Conservation (phyloP, 345 rosid genomes). For the Camelina neglecta region DNA sequence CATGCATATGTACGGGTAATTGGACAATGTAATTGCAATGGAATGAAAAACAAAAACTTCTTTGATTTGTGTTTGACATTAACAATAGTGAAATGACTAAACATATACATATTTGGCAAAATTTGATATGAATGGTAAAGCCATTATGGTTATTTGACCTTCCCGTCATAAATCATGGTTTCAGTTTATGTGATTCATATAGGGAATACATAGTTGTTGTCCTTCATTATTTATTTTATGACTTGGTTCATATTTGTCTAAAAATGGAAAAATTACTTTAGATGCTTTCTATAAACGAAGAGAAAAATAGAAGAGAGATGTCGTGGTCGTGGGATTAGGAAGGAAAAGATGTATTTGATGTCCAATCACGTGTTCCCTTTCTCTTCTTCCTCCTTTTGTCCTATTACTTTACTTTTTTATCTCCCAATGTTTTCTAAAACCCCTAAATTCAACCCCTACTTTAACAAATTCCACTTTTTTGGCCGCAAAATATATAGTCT, state of each 20-base stretch:
- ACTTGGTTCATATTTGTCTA: slow-evolving; percentile 22
- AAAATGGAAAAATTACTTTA: slow-evolving; percentile 24
- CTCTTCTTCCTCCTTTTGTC: slow-evolving; percentile 40
- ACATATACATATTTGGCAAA: background rate
- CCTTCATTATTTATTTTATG: slow-evolving; percentile 2
- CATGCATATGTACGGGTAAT: background rate
- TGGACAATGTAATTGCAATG: background rate
- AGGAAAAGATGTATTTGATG: slow-evolving; percentile 38
- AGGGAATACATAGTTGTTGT: slow-evolving; percentile 11
- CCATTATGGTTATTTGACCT: background rate
- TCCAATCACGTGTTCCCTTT: slow-evolving; percentile 39
- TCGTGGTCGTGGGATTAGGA: slow-evolving; percentile 26
- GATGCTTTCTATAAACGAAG: slow-evolving; percentile 25
- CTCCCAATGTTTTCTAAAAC: slow-evolving; percentile 24
- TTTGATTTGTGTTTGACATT: background rate
- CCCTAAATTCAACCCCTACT: slow-evolving; percentile 34
- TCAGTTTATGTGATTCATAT: background rate
- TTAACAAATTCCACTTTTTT: slow-evolving; percentile 29
- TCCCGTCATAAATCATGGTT: slow-evolving; percentile 7
- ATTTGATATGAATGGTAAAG: background rate
- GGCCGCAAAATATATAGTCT: slow-evolving; percentile 26
- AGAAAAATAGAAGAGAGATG: slow-evolving; percentile 21
- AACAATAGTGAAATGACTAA: background rate
- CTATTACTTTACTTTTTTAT: slow-evolving; percentile 7
- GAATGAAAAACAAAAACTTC: background rate